These are phyloP conservation scores for Phytophthora multivora DNA, from an alignment of 352 stramenopile species.

Conservation along the genomic window DNA sequence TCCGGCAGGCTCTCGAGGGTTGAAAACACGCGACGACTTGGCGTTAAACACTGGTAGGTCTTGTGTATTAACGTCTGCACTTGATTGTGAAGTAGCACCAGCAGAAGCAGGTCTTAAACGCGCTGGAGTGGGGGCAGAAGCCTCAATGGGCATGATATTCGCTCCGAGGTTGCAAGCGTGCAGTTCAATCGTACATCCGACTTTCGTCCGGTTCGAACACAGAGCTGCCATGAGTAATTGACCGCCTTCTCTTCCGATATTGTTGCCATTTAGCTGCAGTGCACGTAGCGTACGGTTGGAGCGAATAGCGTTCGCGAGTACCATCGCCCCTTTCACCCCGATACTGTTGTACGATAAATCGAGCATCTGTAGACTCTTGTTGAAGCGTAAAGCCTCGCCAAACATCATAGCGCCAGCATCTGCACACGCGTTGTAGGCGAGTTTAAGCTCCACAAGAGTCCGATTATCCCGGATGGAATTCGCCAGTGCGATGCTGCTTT, in stretches of 20 bases:
- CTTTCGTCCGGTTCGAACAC: slow-evolving; percentile 56
- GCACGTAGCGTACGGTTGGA: slow-evolving; percentile 61
- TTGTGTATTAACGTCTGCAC: slow-evolving; percentile 38
- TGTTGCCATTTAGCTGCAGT: slow-evolving; percentile 81
- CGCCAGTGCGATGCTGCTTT: slow-evolving; percentile 73
- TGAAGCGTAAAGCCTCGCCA: slow-evolving; percentile 67
- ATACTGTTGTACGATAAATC: slow-evolving; percentile 85
- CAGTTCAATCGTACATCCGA: slow-evolving; percentile 63
- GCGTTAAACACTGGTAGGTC: slow-evolving; percentile 51
- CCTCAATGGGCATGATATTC: slow-evolving; percentile 21
- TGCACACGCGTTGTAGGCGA: slow-evolving; percentile 81
- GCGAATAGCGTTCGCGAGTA: slow-evolving; percentile 69
- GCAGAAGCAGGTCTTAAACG: slow-evolving; percentile 4
- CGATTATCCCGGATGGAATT: slow-evolving; percentile 66
- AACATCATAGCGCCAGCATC: slow-evolving; percentile 80
- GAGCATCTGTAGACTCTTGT: slow-evolving; percentile 63
- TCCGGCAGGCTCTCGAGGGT: slow-evolving; percentile 69
- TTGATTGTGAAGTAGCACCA: not conserved
- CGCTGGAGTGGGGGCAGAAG: not conserved
- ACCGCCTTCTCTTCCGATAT: slow-evolving; percentile 68
- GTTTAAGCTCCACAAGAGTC: slow-evolving; percentile 67
- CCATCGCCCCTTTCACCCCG: slow-evolving; percentile 69
- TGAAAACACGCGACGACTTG: slow-evolving; percentile 57
- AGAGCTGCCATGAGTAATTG: slow-evolving; percentile 71
- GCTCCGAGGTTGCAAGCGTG: slow-evolving; percentile 64